A percentile compares a stretch with the other conserved stretches of the same genome.
phyloP scores from a whole-genome alignment of 2,329 filamentous ascomycete genomes.

The Clarireedia monteithiana region DNA sequence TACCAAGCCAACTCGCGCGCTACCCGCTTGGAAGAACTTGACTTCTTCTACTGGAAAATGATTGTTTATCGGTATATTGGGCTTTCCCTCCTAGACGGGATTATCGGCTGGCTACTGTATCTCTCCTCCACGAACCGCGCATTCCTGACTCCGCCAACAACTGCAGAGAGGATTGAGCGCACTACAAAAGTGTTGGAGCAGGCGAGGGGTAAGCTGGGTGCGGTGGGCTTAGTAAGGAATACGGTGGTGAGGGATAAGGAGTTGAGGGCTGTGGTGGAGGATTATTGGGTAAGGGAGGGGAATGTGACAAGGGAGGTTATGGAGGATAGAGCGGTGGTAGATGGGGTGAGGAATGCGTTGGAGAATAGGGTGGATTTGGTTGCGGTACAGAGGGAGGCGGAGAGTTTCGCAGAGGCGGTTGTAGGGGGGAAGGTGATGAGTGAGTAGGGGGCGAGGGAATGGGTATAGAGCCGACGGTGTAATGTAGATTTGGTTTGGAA shows the following conservation, averaged over 20 bases:
- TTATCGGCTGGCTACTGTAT: slow-evolving; percentile 61
- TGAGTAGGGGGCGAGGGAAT: neutral
- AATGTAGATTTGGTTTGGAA: neutral
- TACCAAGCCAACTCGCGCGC: slow-evolving; percentile 56
- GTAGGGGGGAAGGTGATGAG: slow-evolving; percentile 2
- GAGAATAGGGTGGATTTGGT: slow-evolving; percentile 55
- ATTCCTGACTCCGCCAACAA: slow-evolving; percentile 53
- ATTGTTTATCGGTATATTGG: slow-evolving; percentile 53
- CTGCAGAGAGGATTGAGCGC: slow-evolving; percentile 59
- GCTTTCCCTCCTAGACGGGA: slow-evolving; percentile 57
- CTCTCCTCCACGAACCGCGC: slow-evolving; percentile 73
- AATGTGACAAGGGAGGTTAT: slow-evolving; percentile 65
- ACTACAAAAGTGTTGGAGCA: slow-evolving; percentile 48
- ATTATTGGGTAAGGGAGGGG: slow-evolving; percentile 78
- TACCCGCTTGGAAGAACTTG: slow-evolving; percentile 53
- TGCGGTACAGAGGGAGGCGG: slow-evolving; percentile 54
- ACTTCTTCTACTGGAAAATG: slow-evolving; percentile 65
- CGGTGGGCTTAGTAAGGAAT: slow-evolving; percentile 71
- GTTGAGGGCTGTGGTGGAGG: slow-evolving; percentile 56
- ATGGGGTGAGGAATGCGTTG: slow-evolving; percentile 61
- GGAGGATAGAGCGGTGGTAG: slow-evolving; percentile 69
- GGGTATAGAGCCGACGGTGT: neutral
- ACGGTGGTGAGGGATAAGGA: slow-evolving; percentile 66
- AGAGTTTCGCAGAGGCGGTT: slow-evolving; percentile 47
- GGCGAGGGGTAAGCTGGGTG: slow-evolving; percentile 60